These are phyloP conservation scores for Pleurotus giganteus DNA, from an alignment of 768 basidiomycete genomes.

Conservation along the genomic window DNA sequence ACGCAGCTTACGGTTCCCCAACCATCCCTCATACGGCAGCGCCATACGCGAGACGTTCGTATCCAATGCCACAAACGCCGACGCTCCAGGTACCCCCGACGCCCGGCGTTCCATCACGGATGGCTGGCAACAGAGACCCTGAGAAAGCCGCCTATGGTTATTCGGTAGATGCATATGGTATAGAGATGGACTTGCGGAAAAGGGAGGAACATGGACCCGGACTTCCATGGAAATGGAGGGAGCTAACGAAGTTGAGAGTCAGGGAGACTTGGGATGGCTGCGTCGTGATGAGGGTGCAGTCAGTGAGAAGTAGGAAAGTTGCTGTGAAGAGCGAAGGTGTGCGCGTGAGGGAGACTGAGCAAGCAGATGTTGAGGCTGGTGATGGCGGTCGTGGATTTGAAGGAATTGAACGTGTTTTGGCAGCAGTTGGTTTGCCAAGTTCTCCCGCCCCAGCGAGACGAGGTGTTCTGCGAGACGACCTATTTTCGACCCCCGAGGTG, in stretches of 20 bases:
- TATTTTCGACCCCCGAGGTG: slow-evolving; percentile 56
- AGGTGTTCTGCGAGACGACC: slow-evolving; percentile 57
- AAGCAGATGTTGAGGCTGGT: slow-evolving; percentile 12
- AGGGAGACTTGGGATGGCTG: slow-evolving; percentile 85
- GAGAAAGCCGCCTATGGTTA: background rate
- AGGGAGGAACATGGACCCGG: slow-evolving; percentile 32
- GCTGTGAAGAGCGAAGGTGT: slow-evolving; percentile 27
- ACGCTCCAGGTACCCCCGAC: slow-evolving; percentile 1
- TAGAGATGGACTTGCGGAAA: slow-evolving; percentile 14
- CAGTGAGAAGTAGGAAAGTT: slow-evolving; percentile 34
- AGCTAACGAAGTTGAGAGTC: slow-evolving; percentile 65
- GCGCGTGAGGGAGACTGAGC: slow-evolving; percentile 4
- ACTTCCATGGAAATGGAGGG: slow-evolving; percentile 80
- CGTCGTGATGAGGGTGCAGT: slow-evolving; percentile 31
- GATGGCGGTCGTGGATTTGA: slow-evolving; percentile 36
- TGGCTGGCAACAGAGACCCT: background rate
- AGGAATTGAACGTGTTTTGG: slow-evolving; percentile 57
- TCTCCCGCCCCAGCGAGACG: slow-evolving; percentile 54
- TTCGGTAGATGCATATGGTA: slow-evolving; percentile 8
- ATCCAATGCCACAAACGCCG: slow-evolving; percentile 8
- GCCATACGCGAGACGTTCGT: slow-evolving; percentile 6
- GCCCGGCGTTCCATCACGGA: background rate
- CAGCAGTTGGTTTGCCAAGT: slow-evolving; percentile 53
- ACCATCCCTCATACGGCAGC: background rate
- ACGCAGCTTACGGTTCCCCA: background rate